Percentiles rank a stretch among this genome's conserved stretches.
These are phyloP conservation scores for Rhodomyrtus tomentosa DNA, from an alignment of 345 rosid genomes.

Conservation along the genomic window DNA sequence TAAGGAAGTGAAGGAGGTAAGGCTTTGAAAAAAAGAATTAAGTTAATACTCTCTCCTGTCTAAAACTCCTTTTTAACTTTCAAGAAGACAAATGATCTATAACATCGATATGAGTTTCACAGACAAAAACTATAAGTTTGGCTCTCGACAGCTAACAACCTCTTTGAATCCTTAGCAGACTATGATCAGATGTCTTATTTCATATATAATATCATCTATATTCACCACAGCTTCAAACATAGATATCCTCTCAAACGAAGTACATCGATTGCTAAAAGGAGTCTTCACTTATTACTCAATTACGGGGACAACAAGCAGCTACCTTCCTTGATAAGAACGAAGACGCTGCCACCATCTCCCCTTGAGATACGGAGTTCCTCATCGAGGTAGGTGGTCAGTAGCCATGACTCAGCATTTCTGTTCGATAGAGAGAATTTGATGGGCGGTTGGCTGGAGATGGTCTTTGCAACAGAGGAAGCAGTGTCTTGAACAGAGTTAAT, in stretches of 20 bases:
- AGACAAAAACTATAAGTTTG: not conserved
- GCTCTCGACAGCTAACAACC: not conserved
- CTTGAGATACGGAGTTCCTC: slow-evolving; percentile 79
- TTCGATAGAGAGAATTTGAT: slow-evolving; percentile 57
- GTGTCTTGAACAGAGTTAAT: slow-evolving; percentile 76
- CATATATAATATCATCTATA: not conserved
- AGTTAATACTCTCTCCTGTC: not conserved
- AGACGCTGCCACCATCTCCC: slow-evolving; percentile 81
- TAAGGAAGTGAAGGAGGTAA: not conserved
- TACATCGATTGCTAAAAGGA: not conserved
- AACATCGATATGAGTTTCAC: not conserved
- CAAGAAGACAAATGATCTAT: not conserved
- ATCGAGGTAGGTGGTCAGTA: slow-evolving; percentile 82
- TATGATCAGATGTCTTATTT: not conserved
- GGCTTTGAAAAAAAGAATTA: not conserved
- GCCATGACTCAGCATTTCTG: slow-evolving; percentile 67
- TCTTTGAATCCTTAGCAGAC: not conserved
- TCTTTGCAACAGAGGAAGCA: slow-evolving; percentile 67
- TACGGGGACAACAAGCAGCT: slow-evolving; percentile 48
- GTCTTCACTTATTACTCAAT: not conserved
- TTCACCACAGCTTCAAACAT: not conserved
- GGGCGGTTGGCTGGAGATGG: slow-evolving; percentile 89
- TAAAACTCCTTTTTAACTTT: not conserved
- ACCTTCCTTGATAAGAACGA: slow-evolving; percentile 84
- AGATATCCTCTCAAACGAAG: not conserved